Conservation (phyloP, 1,284 basidiomycete genomes). For the Jaminaea rosea region DNA sequence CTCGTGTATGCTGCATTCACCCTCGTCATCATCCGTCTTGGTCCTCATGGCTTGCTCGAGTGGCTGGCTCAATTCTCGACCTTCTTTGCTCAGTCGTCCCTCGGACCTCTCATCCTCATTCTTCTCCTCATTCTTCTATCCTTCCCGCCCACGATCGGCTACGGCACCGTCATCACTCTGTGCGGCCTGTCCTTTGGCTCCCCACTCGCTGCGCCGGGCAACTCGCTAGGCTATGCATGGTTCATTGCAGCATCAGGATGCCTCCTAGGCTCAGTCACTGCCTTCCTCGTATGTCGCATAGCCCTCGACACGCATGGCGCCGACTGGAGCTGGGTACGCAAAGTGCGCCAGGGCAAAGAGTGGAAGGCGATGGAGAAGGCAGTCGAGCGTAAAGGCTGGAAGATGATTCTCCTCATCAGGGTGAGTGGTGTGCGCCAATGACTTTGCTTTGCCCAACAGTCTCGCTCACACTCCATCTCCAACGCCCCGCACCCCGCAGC, state of each 20-base stretch:
- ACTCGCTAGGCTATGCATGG: slow-evolving; percentile 22
- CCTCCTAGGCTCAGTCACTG: slow-evolving; percentile 24
- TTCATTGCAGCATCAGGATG: slow-evolving; percentile 25
- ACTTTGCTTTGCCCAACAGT: neutral
- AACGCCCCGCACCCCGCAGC: slow-evolving; percentile 3
- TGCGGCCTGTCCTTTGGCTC: slow-evolving; percentile 34
- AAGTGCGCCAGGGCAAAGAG: neutral
- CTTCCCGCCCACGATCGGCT: slow-evolving; percentile 39
- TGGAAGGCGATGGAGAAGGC: slow-evolving; percentile 31
- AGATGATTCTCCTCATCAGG: slow-evolving; percentile 36
- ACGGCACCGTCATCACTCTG: slow-evolving; percentile 33
- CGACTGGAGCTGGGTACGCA: slow-evolving; percentile 8
- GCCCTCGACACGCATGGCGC: slow-evolving; percentile 9
- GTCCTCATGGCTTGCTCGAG: neutral
- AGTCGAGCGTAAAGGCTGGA: slow-evolving; percentile 19
- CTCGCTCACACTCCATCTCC: too few species aligned
- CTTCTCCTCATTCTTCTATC: slow-evolving; percentile 16
- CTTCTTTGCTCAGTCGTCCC: neutral
- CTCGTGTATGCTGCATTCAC: neutral
- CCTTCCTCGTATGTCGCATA: slow-evolving; percentile 20
- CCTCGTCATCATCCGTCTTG: neutral
- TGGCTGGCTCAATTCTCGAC: neutral
- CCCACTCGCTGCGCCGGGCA: neutral
- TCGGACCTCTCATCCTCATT: slow-evolving; percentile 11
- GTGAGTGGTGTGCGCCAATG: slow-evolving; percentile 4